A percentile compares a stretch with the other conserved stretches of the same genome.
These are phyloP conservation scores for Heterococcus sp. DNA, from an alignment of 108 stramenopile genomes.

Conservation along the genomic window DNA sequence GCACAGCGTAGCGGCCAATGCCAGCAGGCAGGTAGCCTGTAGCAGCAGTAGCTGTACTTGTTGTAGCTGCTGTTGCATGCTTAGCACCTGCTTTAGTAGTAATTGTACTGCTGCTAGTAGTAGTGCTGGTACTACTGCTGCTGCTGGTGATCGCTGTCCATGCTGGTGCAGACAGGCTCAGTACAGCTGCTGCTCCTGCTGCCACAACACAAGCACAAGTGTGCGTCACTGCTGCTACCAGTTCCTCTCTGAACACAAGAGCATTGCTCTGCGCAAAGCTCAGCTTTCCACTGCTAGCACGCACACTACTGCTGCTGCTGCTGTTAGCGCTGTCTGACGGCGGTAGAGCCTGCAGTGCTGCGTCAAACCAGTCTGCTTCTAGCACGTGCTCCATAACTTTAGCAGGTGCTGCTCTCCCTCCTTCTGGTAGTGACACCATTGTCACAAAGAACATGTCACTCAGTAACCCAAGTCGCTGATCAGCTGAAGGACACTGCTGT, in stretches of 20 bases:
- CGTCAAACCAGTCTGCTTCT: not conserved
- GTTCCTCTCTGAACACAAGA: conserved; percentile 26
- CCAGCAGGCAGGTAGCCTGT: not conserved
- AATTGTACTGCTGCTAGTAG: no score
- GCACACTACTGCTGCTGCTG: not conserved
- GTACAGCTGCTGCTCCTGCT: conserved; percentile 1
- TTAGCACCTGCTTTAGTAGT: not conserved
- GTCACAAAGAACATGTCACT: conserved; percentile 21
- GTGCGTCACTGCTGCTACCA: conserved; percentile 11
- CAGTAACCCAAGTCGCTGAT: conserved; percentile 13
- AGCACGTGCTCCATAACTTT: not conserved
- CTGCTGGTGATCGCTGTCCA: conserved; percentile 1
- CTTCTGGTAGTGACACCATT: conserved; percentile 9
- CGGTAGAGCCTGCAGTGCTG: not conserved
- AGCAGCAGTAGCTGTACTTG: no score
- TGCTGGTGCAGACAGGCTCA: not conserved
- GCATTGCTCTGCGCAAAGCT: no score
- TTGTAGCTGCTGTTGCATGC: not conserved
- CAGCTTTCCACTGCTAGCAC: not conserved
- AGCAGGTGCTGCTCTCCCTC: not conserved
- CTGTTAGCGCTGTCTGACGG: no score
- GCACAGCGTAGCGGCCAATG: not conserved
- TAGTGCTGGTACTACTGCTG: not conserved
- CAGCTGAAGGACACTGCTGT: conserved; percentile 2
- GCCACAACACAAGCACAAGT: conserved; percentile 10